Conservation (phyloP, 164 flowering plant genomes). For the Pachysandra terminalis region DNA sequence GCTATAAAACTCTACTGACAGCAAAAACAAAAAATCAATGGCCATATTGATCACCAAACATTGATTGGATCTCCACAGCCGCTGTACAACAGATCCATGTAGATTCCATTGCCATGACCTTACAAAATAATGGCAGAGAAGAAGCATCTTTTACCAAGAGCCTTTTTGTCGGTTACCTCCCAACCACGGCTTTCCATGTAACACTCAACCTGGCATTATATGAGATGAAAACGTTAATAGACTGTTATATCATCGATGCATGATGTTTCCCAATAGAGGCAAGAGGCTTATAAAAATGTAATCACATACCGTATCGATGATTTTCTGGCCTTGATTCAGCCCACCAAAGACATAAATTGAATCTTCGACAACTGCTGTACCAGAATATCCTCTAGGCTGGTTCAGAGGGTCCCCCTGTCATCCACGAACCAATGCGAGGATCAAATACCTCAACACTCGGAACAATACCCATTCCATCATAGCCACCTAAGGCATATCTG, state of each 20-base stretch:
- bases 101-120: background rate
- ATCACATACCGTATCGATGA: conserved; percentile 42
- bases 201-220: conserved; percentile 56
- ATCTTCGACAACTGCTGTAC: conserved; percentile 46
- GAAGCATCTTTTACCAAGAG: conserved; percentile 55
- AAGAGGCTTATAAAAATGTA: background rate
- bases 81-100: too few species aligned
- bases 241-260: background rate
- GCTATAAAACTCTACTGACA: too few species aligned
- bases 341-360: conserved; percentile 69
- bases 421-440: conserved; percentile 72
- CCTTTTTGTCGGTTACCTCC: conserved; percentile 32
- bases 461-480: conserved; percentile 62
- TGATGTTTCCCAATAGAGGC: background rate
- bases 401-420: conserved; percentile 58
- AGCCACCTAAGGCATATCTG: conserved; percentile 88
- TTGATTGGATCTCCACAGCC: too few species aligned
- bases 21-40: too few species aligned
- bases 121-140: conserved; percentile 46
- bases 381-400: conserved; percentile 58
- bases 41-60: too few species aligned
- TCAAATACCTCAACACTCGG: conserved; percentile 72
- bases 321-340: conserved; percentile 17
- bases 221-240: background rate
- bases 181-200: conserved; percentile 68